Conservation (phyloP, 257 asterid genomes). For the Asclepias syriaca region DNA sequence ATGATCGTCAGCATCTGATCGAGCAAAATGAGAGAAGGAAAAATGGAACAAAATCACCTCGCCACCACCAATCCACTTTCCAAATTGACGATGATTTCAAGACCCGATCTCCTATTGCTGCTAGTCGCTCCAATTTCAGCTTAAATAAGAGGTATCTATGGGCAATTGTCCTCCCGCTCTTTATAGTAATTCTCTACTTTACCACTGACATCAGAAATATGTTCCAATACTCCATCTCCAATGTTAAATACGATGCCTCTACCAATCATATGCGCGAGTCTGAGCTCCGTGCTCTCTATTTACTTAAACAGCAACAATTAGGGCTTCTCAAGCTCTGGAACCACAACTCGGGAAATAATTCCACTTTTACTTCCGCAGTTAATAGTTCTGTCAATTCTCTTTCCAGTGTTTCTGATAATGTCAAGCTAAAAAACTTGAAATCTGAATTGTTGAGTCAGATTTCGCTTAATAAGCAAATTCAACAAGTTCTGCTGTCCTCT, state of each 20-base stretch:
- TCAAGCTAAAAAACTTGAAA: slow-evolving; percentile 40
- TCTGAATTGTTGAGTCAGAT: slow-evolving; percentile 55
- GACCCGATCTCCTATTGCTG: slow-evolving; percentile 34
- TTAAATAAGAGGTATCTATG: slow-evolving; percentile 55
- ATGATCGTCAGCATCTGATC: slow-evolving; percentile 63
- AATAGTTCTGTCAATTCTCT: slow-evolving; percentile 22
- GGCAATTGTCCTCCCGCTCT: slow-evolving; percentile 48
- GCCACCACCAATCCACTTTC: slow-evolving; percentile 22
- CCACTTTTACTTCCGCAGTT: slow-evolving; percentile 10
- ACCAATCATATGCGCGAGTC: slow-evolving; percentile 76
- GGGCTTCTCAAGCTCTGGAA: slow-evolving; percentile 73
- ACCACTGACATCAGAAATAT: slow-evolving; percentile 50
- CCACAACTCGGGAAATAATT: slow-evolving; percentile 30
- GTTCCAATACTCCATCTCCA: slow-evolving; percentile 46
- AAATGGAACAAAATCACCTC: slow-evolving; percentile 30
- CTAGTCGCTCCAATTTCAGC: slow-evolving; percentile 26
- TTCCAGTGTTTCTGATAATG: slow-evolving; percentile 14
- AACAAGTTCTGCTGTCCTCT: slow-evolving; percentile 60
- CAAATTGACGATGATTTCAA: slow-evolving; percentile 21
- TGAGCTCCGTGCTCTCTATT: slow-evolving; percentile 60
- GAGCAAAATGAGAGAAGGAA: slow-evolving; percentile 43
- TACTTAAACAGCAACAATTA: slow-evolving; percentile 71
- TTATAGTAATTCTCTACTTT: slow-evolving; percentile 51
- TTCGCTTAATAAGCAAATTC: slow-evolving; percentile 68
- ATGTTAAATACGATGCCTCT: slow-evolving; percentile 21